Evolutionary conservation across 2,329 filamentous ascomycete genomes (phyloP).

Genomic region (Neospermospora avenae): DNA sequence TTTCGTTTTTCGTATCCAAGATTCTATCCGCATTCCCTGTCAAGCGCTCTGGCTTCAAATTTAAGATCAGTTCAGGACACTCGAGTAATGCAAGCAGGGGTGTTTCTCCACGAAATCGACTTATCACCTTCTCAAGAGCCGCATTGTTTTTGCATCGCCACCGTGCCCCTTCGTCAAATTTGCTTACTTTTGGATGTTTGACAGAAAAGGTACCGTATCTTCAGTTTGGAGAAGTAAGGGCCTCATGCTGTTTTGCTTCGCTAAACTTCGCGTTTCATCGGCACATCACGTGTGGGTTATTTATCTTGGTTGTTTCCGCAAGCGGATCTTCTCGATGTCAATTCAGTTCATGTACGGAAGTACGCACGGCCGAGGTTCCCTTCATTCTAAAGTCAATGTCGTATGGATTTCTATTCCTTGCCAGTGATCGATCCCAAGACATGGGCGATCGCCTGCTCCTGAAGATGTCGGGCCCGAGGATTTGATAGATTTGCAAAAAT

Average conservation of each 20-base stretch:
- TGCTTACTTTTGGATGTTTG: not conserved
- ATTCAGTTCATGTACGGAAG: not conserved
- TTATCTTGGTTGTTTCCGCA: not conserved
- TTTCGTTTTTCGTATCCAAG: conserved; percentile 8
- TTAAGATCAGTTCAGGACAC: conserved; percentile 10
- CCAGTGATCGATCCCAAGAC: not conserved
- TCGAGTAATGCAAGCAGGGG: conserved; percentile 12
- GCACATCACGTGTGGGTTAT: not conserved
- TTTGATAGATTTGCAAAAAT: not conserved
- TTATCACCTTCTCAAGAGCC: conserved; percentile 8
- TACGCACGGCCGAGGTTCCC: not conserved
- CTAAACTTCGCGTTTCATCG: not conserved
- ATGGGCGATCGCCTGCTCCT: not conserved
- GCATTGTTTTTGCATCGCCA: conserved; percentile 10
- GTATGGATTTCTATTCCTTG: not conserved
- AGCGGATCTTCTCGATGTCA: not conserved
- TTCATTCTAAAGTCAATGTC: not conserved
- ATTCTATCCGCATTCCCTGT: conserved; percentile 1
- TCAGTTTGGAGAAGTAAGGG: not conserved
- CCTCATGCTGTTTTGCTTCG: not conserved
- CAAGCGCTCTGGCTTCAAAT: conserved; percentile 14
- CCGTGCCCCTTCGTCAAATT: conserved; percentile 1
- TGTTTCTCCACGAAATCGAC: conserved; percentile 1
- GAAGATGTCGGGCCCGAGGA: not conserved
- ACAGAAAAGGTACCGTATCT: conserved; percentile 1